phyloP scores from a whole-genome alignment of 2,329 filamentous ascomycete species.

The Aspergillus hiratsukae region DNA sequence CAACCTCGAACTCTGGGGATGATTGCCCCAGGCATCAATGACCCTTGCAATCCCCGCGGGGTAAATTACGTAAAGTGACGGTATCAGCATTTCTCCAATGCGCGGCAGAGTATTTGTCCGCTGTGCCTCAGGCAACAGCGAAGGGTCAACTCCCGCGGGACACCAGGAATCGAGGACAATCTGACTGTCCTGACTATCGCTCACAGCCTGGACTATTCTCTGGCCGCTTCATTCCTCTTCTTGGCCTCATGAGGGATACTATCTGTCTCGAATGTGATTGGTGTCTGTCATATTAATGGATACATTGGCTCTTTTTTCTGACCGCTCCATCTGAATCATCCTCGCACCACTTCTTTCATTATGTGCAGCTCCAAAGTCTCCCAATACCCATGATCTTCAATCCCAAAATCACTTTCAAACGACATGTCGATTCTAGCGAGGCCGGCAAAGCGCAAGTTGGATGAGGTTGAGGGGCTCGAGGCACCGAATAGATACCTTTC shows the following conservation, averaged over 20 bases:
- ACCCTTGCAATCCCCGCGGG: not conserved
- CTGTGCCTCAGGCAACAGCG: constrained; percentile 2
- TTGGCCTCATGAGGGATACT: no score
- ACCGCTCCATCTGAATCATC: no score
- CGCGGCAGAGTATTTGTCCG: constrained; percentile 17
- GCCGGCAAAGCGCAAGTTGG: constrained; percentile 29
- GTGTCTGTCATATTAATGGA: no score
- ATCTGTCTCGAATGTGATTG: no score
- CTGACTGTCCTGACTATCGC: not conserved
- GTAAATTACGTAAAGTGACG: not conserved
- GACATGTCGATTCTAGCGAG: constrained; percentile 30
- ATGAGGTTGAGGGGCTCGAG: constrained; percentile 19
- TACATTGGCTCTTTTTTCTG: no score
- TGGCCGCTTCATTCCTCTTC: no score
- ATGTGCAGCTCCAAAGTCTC: not conserved
- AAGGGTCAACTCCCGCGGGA: not conserved
- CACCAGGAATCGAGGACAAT: not conserved
- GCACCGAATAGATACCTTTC: constrained; percentile 11
- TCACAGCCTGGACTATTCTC: no score
- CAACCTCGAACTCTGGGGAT: not conserved
- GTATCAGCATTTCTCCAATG: not conserved
- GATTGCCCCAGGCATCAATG: not conserved
- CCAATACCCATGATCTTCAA: constrained; percentile 10
- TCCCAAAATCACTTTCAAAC: not conserved
- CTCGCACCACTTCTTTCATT: not conserved